Evolutionary conservation across 2,329 filamentous ascomycete genomes (phyloP).

Genomic region (Pseudocercospora ulei): DNA sequence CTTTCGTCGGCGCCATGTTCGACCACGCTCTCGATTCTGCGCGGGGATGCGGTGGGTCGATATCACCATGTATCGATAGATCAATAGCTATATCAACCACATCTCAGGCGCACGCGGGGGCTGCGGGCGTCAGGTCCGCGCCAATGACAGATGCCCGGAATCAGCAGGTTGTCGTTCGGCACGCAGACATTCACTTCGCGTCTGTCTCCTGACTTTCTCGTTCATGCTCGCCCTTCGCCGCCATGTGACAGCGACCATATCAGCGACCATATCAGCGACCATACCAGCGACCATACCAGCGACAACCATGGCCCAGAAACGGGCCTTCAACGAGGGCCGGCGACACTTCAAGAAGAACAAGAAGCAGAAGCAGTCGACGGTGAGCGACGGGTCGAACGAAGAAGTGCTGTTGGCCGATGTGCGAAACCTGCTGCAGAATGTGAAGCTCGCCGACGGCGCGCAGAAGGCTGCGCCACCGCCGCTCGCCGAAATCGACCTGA

Average conservation of each 20-base stretch:
- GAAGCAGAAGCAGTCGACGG: conserved; percentile 40
- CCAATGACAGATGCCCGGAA: not conserved
- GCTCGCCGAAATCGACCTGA: conserved; percentile 68
- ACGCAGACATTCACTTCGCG: not conserved
- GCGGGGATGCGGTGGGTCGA: too few species aligned
- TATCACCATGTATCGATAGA: too few species aligned
- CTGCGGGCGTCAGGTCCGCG: conserved; percentile 5
- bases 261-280: not conserved
- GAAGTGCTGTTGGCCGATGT: conserved; percentile 43
- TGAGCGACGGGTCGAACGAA: conserved; percentile 42
- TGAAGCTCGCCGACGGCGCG: conserved; percentile 19
- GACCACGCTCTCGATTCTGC: too few species aligned
- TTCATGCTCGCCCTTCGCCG: conserved; percentile 14
- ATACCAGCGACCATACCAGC: not conserved
- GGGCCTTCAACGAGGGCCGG: conserved; percentile 34
- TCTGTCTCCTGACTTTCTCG: too few species aligned
- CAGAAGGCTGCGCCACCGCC: conserved; percentile 44
- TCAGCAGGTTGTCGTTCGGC: conserved; percentile 4
- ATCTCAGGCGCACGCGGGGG: not conserved
- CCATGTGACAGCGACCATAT: conserved; percentile 5
- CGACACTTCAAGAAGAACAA: conserved; percentile 40
- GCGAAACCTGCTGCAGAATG: conserved; percentile 36
- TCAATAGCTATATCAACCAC: not conserved
- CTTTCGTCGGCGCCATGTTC: conserved; percentile 14
- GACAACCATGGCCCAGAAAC: conserved; percentile 31